phyloP scores from a whole-genome alignment of 352 stramenopile species.

The Pythium folliculosum region DNA sequence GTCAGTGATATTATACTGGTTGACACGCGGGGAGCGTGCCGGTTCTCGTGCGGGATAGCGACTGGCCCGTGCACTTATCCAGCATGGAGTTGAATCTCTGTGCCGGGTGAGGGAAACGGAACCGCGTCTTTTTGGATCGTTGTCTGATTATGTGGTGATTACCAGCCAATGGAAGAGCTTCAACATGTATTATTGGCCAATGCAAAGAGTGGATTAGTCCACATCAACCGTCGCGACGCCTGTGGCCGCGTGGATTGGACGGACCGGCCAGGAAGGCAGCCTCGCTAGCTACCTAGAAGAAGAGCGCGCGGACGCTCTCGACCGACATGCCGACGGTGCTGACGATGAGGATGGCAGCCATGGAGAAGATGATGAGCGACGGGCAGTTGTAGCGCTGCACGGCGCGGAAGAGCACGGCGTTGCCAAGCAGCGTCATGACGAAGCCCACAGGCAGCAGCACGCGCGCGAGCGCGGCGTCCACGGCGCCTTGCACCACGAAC shows the following conservation, averaged over 20 bases:
- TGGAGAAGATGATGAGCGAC: constrained; percentile 70
- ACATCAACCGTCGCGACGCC: constrained; percentile 23
- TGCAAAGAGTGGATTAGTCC: constrained; percentile 19
- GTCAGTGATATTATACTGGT: too few species aligned
- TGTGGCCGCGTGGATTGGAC: constrained; percentile 18
- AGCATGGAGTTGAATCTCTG: constrained; percentile 20
- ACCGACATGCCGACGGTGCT: constrained; percentile 65
- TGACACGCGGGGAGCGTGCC: too few species aligned
- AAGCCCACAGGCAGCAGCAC: constrained; percentile 62
- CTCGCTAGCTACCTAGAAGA: background rate
- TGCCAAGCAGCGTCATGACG: constrained; percentile 50
- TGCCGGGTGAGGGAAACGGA: background rate
- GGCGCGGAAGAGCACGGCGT: constrained; percentile 47
- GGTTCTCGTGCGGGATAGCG: background rate
- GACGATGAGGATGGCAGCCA: constrained; percentile 59
- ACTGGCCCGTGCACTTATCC: background rate
- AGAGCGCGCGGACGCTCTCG: constrained; percentile 40
- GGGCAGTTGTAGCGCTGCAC: constrained; percentile 60
- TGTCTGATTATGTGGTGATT: background rate
- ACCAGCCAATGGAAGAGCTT: background rate
- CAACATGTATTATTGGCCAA: constrained; percentile 10
- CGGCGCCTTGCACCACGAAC: constrained; percentile 57
- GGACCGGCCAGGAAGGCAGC: too few species aligned
- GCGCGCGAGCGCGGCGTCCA: constrained; percentile 43
- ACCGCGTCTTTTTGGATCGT: constrained; percentile 6